A percentile compares a stretch with the other conserved stretches of the same genome.
Evolutionary conservation across 139 green algal genomes (phyloP).

Genomic region (Asterochloris erici): DNA sequence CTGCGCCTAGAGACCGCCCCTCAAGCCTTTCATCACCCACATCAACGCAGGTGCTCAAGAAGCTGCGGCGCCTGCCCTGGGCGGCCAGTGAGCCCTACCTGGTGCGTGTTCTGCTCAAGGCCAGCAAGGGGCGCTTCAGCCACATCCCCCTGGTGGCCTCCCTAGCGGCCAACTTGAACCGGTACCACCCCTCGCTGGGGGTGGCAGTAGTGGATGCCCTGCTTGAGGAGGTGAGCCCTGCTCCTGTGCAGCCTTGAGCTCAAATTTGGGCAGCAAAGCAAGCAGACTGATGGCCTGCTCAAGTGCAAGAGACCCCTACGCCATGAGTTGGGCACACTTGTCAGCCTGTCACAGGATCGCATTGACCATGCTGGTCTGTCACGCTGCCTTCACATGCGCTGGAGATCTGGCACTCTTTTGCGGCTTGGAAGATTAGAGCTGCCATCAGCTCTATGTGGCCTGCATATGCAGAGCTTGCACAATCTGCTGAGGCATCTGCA

Average conservation of each 20-base stretch:
- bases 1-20: too few relatives aligned
- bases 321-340: too few relatives aligned
- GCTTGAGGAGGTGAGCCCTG: conserved; percentile 65
- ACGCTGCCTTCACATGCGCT: too few relatives aligned
- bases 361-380: background rate
- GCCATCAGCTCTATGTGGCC: too few relatives aligned
- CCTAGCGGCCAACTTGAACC: conserved; percentile 71
- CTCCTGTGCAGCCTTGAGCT: background rate
- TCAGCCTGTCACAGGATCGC: background rate
- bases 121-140: conserved; percentile 49
- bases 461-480: too few relatives aligned
- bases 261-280: background rate
- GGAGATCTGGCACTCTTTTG: too few relatives aligned
- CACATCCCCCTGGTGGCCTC: conserved; percentile 74
- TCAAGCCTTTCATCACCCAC: too few relatives aligned
- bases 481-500: too few relatives aligned
- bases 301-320: too few relatives aligned
- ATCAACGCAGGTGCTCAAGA: conserved; percentile 62
- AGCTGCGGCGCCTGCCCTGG: conserved; percentile 88
- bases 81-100: conserved; percentile 69
- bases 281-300: too few relatives aligned
- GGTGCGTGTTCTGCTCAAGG: conserved; percentile 80
- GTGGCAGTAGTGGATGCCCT: conserved; percentile 76
- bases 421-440: too few relatives aligned
- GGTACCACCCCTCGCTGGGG: conserved; percentile 76